Evolutionary conservation across 116 monocot species (phyloP).

Genomic region (Cymodocea nodosa): DNA sequence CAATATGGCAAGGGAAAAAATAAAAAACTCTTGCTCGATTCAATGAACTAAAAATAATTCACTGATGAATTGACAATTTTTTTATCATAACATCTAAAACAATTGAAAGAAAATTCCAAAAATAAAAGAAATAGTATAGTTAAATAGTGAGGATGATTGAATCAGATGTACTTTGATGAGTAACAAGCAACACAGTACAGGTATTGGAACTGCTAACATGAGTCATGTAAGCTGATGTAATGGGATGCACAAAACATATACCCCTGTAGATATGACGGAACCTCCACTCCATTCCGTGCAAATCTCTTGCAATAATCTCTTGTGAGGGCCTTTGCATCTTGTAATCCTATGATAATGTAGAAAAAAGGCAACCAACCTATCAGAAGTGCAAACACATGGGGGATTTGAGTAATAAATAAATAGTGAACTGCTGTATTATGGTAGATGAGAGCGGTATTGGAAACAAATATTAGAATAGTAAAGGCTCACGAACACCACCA

Average conservation of each 20-base stretch:
- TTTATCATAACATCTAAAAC: too few species aligned
- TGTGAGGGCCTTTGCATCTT: conserved; percentile 90
- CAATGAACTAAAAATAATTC: too few species aligned
- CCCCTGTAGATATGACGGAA: conserved; percentile 96
- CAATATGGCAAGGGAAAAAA: neutral
- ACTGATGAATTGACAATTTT: too few species aligned
- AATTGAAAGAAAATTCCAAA: too few species aligned
- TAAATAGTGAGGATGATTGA: too few species aligned
- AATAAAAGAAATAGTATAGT: too few species aligned
- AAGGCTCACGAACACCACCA: neutral
- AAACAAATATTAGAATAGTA: neutral
- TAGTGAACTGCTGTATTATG: neutral
- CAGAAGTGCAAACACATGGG: neutral
- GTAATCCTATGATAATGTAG: conserved; percentile 44
- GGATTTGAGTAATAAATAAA: neutral
- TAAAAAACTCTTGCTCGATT: too few species aligned
- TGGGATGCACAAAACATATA: conserved; percentile 7
- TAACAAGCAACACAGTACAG: too few species aligned
- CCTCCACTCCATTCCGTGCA: conserved; percentile 82
- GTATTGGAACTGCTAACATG: neutral
- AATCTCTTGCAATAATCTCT: conserved; percentile 84
- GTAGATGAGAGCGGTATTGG: too few species aligned
- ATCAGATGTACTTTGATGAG: too few species aligned
- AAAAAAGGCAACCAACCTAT: neutral
- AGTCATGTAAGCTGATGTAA: too few species aligned